phyloP scores from a whole-genome alignment of 495 filamentous ascomycete species.

The Amphirosellinia nigrospora region DNA sequence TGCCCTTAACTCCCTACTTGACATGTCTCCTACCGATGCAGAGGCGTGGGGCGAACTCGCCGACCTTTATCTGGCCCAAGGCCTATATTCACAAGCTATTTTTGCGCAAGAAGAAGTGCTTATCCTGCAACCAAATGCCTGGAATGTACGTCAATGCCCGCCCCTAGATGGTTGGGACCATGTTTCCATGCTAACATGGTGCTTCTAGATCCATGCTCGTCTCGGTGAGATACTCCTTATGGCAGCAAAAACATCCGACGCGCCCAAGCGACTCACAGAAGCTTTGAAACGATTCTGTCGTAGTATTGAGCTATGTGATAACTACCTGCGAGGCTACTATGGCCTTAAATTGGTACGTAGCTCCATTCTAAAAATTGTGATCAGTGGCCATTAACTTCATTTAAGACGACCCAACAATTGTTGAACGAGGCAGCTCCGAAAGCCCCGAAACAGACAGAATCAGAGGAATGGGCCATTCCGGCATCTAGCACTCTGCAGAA shows the following conservation, averaged over 20 bases:
- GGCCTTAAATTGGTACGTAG: slow-evolving; percentile 77
- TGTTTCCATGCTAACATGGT: slow-evolving; percentile 35
- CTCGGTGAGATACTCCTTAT: slow-evolving; percentile 84
- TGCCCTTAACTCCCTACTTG: slow-evolving; percentile 74
- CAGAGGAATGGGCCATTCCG: slow-evolving; percentile 51
- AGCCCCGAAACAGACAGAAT: slow-evolving; percentile 40
- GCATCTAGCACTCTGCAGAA: slow-evolving; percentile 62
- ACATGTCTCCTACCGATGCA: slow-evolving; percentile 85
- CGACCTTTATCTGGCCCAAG: slow-evolving; percentile 80
- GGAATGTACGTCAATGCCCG: slow-evolving; percentile 71
- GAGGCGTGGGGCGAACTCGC: slow-evolving; percentile 94
- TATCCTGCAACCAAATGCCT: slow-evolving; percentile 87
- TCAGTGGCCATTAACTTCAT: slow-evolving; percentile 12
- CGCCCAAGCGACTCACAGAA: slow-evolving; percentile 64
- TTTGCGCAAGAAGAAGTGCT: slow-evolving; percentile 92
- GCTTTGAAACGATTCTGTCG: slow-evolving; percentile 83
- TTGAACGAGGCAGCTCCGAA: slow-evolving; percentile 42
- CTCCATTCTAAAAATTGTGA: slow-evolving; percentile 24
- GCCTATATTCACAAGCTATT: slow-evolving; percentile 78
- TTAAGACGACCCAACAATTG: slow-evolving; percentile 49
- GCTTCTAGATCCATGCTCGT: slow-evolving; percentile 77
- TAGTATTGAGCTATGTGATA: slow-evolving; percentile 90
- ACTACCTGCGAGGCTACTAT: slow-evolving; percentile 91
- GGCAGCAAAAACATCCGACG: slow-evolving; percentile 57
- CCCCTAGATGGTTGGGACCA: neutral